Evolutionary conservation across 2,329 filamentous ascomycete species (phyloP).

Genomic region (Trichoderma simmonsii): DNA sequence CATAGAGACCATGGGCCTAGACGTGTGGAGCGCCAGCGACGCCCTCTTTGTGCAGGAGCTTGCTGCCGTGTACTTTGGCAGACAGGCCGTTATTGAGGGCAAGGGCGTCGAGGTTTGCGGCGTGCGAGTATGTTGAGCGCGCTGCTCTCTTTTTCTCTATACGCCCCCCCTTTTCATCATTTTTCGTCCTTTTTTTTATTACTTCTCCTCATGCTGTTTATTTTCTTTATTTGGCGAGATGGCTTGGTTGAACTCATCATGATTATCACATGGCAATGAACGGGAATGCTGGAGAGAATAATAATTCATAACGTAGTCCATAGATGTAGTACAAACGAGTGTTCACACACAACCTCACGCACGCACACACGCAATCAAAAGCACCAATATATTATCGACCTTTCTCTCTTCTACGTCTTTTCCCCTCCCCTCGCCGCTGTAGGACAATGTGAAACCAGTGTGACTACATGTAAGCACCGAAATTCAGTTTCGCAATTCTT

Average conservation of each 20-base stretch:
- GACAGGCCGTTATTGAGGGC: conserved; percentile 60
- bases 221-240: neutral
- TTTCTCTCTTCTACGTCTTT: neutral
- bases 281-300: neutral
- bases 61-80: conserved; percentile 62
- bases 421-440: no score
- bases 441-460: neutral
- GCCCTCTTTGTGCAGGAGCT: conserved; percentile 65
- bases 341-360: conserved; percentile 2
- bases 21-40: conserved; percentile 71
- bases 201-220: neutral
- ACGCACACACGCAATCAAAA: neutral
- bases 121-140: conserved; percentile 59
- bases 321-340: conserved; percentile 11
- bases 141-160: neutral
- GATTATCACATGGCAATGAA: neutral
- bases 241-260: neutral
- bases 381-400: neutral
- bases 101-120: conserved; percentile 74
- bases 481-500: no score
- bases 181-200: neutral
- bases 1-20: conserved; percentile 69
- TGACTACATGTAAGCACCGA: no score
- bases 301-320: neutral
- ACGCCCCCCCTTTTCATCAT: neutral